Evolutionary conservation across 768 basidiomycete genomes (phyloP).

Genomic region (Ephemerocybe angulata): DNA sequence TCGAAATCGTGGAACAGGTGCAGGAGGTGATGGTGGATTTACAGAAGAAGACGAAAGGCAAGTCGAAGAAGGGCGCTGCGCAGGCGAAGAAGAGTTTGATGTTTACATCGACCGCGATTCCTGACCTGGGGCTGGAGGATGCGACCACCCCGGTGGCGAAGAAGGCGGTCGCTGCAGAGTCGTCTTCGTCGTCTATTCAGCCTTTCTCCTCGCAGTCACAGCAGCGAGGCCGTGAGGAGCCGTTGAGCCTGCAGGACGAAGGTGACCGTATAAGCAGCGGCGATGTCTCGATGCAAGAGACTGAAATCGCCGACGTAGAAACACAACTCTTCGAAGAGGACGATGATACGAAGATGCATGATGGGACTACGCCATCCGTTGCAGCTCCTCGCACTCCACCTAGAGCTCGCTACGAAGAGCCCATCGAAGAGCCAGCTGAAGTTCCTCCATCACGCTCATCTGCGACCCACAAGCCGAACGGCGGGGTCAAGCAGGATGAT

Average conservation of each 20-base stretch:
- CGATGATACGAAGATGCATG: not conserved
- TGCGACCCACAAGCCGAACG: no score
- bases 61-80: slow-evolving; percentile 4
- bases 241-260: no score
- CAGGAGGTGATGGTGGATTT: slow-evolving; percentile 9
- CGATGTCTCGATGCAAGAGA: slow-evolving; percentile 2
- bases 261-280: not conserved
- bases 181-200: not conserved
- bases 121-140: no score
- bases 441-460: no score
- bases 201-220: not conserved
- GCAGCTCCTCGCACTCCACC: not conserved
- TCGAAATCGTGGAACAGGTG: not conserved
- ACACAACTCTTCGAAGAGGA: not conserved
- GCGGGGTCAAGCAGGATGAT: no score
- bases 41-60: not conserved
- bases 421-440: no score
- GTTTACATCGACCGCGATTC: not conserved
- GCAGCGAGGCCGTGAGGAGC: not conserved
- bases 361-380: not conserved
- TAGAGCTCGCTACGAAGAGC: not conserved
- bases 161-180: no score
- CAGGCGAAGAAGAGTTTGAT: not conserved
- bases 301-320: not conserved
- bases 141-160: no score